A percentile compares a stretch with the other conserved stretches of the same genome.
These are phyloP conservation scores for Acanthamoeba comandoni DNA, from an alignment of 208 protist genomes.

Conservation along the genomic window DNA sequence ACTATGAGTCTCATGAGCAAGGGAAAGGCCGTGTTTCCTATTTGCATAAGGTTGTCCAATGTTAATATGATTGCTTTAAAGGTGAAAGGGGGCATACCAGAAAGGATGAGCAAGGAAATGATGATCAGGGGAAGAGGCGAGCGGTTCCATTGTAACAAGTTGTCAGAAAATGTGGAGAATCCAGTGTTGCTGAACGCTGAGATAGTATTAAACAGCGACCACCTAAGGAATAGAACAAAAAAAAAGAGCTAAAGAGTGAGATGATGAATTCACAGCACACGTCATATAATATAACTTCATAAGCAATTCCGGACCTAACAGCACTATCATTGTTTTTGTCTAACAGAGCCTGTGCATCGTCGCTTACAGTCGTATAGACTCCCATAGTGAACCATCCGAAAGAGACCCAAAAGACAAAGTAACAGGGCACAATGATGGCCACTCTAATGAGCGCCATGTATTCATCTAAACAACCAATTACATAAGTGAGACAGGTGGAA, in stretches of 20 bases:
- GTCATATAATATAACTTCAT: not conserved
- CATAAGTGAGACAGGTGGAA: too few relatives aligned
- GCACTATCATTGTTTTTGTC: slow-evolving; percentile 21
- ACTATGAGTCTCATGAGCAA: slow-evolving; percentile 21
- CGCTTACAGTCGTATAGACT: not conserved
- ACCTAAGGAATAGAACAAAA: slow-evolving; percentile 1
- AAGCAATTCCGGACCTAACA: not conserved
- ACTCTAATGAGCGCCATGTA: slow-evolving; percentile 37
- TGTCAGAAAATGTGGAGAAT: slow-evolving; percentile 46
- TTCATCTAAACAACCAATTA: slow-evolving; percentile 44
- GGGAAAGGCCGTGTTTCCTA: slow-evolving; percentile 62
- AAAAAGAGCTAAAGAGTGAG: not conserved
- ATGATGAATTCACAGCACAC: not conserved
- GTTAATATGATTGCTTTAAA: not conserved
- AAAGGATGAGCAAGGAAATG: slow-evolving; percentile 52
- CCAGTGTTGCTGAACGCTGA: slow-evolving; percentile 55
- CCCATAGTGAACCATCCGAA: slow-evolving; percentile 12
- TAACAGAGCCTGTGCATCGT: not conserved
- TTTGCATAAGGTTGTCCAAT: not conserved
- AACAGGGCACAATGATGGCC: slow-evolving; percentile 21
- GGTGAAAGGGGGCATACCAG: not conserved
- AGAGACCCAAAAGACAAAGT: not conserved
- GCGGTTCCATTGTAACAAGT: slow-evolving; percentile 45
- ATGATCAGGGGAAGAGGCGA: slow-evolving; percentile 43
- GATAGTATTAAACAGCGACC: slow-evolving; percentile 28